Percentiles rank a stretch among this genome's conserved stretches.
These are phyloP conservation scores for Curvularia sp. DNA, from an alignment of 2,329 filamentous ascomycete genomes.

Conservation along the genomic window DNA sequence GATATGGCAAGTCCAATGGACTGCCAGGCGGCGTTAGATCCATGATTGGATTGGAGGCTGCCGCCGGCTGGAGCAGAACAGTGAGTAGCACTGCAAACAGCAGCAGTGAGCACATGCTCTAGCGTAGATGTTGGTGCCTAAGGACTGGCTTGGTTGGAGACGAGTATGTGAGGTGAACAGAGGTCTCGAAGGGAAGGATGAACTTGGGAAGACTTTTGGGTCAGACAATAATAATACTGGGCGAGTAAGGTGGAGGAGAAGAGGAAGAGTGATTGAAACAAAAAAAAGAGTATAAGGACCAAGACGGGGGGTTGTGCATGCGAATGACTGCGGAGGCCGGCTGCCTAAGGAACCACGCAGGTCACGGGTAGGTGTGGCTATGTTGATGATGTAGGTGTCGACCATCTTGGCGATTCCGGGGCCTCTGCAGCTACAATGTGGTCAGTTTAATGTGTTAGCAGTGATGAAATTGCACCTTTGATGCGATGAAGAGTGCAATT, in stretches of 20 bases:
- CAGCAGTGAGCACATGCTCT: constrained; percentile 43
- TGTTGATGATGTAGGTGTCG: constrained; percentile 31
- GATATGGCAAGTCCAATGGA: constrained; percentile 33
- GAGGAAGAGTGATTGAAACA: constrained; percentile 12
- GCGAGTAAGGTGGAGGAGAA: constrained; percentile 6
- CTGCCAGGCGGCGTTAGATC: constrained; percentile 28
- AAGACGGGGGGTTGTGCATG: constrained; percentile 19
- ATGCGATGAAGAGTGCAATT: constrained; percentile 27
- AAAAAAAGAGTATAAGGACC: constrained; percentile 26
- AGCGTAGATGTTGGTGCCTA: constrained; percentile 32
- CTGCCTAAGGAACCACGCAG: constrained; percentile 36
- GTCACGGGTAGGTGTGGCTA: constrained; percentile 37
- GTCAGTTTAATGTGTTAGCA: constrained; percentile 36
- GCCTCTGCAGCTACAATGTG: constrained; percentile 29
- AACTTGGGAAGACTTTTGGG: constrained; percentile 4
- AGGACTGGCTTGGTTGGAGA: constrained; percentile 18
- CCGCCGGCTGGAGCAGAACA: constrained; percentile 37
- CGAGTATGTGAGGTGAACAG: constrained; percentile 19
- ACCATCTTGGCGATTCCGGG: constrained; percentile 25
- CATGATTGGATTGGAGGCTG: constrained; percentile 36
- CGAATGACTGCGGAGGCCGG: constrained; percentile 31
- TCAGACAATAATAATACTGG: constrained; percentile 6
- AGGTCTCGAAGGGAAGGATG: neutral
- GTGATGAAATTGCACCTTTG: constrained; percentile 33
- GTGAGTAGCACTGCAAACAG: constrained; percentile 36